These are phyloP conservation scores for Fagus crenata DNA, from an alignment of 306 rosid genomes.

Conservation along the genomic window DNA sequence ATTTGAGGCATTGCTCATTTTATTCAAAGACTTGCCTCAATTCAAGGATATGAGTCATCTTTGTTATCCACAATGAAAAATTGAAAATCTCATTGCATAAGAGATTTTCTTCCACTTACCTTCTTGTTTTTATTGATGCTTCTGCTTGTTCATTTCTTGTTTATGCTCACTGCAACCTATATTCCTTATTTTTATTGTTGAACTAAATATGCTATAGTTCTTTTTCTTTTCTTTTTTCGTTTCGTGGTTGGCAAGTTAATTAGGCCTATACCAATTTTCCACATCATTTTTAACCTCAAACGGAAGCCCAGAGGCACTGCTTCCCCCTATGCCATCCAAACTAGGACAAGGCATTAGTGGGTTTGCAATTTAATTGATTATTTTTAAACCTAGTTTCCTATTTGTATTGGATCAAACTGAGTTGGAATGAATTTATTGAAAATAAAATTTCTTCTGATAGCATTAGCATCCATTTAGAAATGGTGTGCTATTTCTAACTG, in stretches of 20 bases:
- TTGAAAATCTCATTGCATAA: no score
- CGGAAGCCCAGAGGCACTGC: no score
- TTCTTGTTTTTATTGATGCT: background rate
- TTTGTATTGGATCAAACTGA: no score
- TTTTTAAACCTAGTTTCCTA: no score
- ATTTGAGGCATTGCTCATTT: conserved; percentile 3
- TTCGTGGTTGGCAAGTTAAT: background rate
- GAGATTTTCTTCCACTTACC: background rate
- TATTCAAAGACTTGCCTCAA: background rate
- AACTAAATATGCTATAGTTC: background rate
- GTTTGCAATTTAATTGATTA: no score
- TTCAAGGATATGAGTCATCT: background rate
- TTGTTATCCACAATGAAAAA: no score
- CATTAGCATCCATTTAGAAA: no score
- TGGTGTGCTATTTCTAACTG: no score
- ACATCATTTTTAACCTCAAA: background rate
- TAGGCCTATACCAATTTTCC: background rate
- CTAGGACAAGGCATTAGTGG: no score
- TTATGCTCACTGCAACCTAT: background rate
- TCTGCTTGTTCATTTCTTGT: background rate
- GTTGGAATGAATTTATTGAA: no score
- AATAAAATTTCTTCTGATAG: no score
- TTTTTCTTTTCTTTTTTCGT: background rate
- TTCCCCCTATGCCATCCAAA: no score
- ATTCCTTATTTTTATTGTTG: background rate